Evolutionary conservation across 2,329 filamentous ascomycete genomes (phyloP), one percentile per base, ranked within the genome.

Genomic region (Penicillium sp.): DNA sequence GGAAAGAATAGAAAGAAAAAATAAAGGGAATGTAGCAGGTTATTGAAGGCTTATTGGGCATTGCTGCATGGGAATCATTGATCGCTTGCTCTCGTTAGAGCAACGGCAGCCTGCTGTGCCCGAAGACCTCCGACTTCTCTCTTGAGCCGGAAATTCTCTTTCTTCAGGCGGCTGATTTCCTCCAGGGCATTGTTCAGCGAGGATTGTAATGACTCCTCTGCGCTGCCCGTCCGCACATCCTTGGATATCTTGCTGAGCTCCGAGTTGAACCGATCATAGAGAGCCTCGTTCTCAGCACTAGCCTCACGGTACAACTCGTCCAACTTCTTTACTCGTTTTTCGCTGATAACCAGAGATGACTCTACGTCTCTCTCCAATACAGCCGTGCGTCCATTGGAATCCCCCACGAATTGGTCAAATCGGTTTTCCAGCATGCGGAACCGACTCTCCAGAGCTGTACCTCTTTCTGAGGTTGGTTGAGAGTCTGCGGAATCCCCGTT

Each of bases 181-280:
- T 96, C 92, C 63, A 89, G 83, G 51, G 85, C 83, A 62, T 91
- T 90, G 64, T 84, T 88, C 58, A 96, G 73, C 69, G 86, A 86
- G 35, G 77, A 77, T 68, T 92, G 82, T 58, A 96, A 75, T 66
- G 93, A 90, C 66, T 92, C 90, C 66, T 90, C 90, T 11, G 90
- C 91, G 43, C 91, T 89, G 48, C 89, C 88, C 4, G 86, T 85
- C 63, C 88, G 88, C 48, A 95, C 82, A 41, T 88, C 90, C 72
- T 86, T 89, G 44, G 92, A 82, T 58, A 97, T 90, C 78, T 90
- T 91, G 65, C 86, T 89, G 48, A 98, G 78, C 76, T 97, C 93
- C n/a, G 86, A 85, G 68, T 97, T 96, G 79, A 97, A 96, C 59
- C 88, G 88, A 63, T 93, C 90, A 73, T 97, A 97, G 54, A 98